A percentile compares a stretch with the other conserved stretches of the same genome.
Conservation (phyloP, 306 rosid species). For the Fragaria iinumae region DNA sequence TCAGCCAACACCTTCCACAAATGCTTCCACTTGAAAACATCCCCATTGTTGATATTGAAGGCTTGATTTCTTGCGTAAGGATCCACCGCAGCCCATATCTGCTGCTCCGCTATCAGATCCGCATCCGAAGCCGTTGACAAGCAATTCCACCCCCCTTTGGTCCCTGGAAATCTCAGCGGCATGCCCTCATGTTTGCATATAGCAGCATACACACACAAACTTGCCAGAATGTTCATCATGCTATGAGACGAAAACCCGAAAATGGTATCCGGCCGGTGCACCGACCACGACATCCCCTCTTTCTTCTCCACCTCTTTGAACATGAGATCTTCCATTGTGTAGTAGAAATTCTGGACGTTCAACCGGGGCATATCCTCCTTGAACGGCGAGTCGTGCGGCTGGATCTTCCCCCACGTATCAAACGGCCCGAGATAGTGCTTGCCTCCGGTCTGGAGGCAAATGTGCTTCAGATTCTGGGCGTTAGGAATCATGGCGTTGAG, state of each 20-base stretch:
- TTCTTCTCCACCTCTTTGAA: constrained; percentile 47
- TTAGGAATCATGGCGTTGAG: constrained; percentile 51
- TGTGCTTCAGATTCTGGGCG: constrained; percentile 63
- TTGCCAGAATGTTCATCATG: constrained; percentile 56
- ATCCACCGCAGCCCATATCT: constrained; percentile 80
- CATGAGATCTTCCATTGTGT: constrained; percentile 48
- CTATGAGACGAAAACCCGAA: constrained; percentile 74
- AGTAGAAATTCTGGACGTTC: constrained; percentile 55
- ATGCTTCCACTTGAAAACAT: constrained; percentile 65
- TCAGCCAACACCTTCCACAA: constrained; percentile 68
- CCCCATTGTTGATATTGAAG: constrained; percentile 58
- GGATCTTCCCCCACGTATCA: constrained; percentile 32
- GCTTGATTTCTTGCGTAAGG: constrained; percentile 61
- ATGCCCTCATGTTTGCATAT: constrained; percentile 63
- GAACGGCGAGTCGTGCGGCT: constrained; percentile 53
- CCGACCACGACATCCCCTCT: constrained; percentile 57
- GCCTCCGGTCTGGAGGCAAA: constrained; percentile 64
- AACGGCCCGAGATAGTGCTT: constrained; percentile 63
- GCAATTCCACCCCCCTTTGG: constrained; percentile 43
- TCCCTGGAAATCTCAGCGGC: constrained; percentile 64
- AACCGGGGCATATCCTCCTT: constrained; percentile 67
- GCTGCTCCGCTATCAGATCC: constrained; percentile 74
- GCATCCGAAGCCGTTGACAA: constrained; percentile 56
- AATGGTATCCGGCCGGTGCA: constrained; percentile 50
- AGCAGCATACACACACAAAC: constrained; percentile 57